Base-by-base conservation (phyloP, 2,329 filamentous ascomycete genomes). In the Diaporthe batatas region DNA sequence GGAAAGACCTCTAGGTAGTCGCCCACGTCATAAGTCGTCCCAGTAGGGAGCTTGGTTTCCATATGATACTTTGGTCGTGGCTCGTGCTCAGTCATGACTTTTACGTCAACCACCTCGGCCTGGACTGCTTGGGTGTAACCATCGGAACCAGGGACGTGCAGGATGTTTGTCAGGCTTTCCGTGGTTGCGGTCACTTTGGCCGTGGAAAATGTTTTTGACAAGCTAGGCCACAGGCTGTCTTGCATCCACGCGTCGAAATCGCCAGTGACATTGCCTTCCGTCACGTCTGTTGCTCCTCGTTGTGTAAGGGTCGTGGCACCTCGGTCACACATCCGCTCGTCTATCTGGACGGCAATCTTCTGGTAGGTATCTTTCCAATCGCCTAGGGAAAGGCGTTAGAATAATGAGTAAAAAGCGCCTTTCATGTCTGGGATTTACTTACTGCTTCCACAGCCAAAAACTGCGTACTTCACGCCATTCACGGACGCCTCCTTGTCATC, bases 371-470 rank as follows among this genome's bases (percentile, higher is more conserved):
- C 42, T 14, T 74, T 75, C 80, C 80, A 81, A 74, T 86, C 84
- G 44, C 59, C 59, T 65, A 6, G 4, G 25, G 23, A 3, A 18
- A 21, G 11, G 32, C 34, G 39, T 65, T 47, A 65, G 39, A 44
- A 3, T 23, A 51, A 25, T 7, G 6, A n/a, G n/a, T n/a, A n/a
- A n/a, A n/a, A n/a, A n/a, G n/a, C n/a, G n/a, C n/a, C n/a, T n/a
- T n/a, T n/a, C n/a, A n/a, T n/a, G 11, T 6, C 34, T 36, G 34
- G 34, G 6, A 18, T 12, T 65, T 65, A 32, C 59, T 18, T 65
- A 65, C 68, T 73, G 68, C 83, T 80, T 10, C 89, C 89, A 72
- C 85, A 88, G 21, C 89, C 88, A 78, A 90, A 90, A 10, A 90
- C 84, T 3, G 88, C 85, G 76, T 86, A 90, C 21, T 84, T 82